Base-by-base conservation (phyloP, 148 eudicot species). In the Simmondsia chinensis region DNA sequence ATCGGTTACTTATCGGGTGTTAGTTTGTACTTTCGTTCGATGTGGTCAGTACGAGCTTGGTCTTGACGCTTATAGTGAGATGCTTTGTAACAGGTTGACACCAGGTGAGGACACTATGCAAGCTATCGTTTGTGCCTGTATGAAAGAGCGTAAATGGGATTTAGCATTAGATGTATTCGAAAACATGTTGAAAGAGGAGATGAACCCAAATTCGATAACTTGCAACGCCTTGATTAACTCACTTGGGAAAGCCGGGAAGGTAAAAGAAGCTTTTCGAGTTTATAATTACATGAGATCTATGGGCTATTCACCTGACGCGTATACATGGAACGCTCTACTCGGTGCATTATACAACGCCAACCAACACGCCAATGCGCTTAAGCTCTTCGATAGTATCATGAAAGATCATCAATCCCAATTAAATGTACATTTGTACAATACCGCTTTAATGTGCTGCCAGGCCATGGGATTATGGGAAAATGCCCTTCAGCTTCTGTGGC, bases 271-370 rank as follows among this genome's bases (percentile, higher is more conserved):
- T 8, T 66, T 72, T 28, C 46, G 48, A 43, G 70, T 75, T 39
- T 72, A 69, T 60, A 46, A 52, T 46, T 45, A 43, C 14, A 52
- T 75, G 57, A 63, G 68, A 56, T 58, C 62, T 2, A 54, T 72
- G 26, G 82, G 79, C 17, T 63, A 71, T 50, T 43, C 41, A 13
- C 82, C 93, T 25, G 85, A 78, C 61, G 52, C 79, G 24, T 78
- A 71, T 53, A 82, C 93, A 26, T 82, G 93, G 93, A 77, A 82
- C 33, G 66, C 81, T 2, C 47, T 78, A 52, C 72, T 82, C 46
- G 53, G 69, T 55, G 79, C 93, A 30, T 75, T 77, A 39, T 68
- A 78, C 61, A 57, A 59, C 37, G 72, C 77, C 18, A 58, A 82
- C 21, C 63, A 60, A 61, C 57, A 66, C 46, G 66, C 50, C 17